Conservation (phyloP, 2,329 filamentous ascomycete species). For the Alternaria arbusti region DNA sequence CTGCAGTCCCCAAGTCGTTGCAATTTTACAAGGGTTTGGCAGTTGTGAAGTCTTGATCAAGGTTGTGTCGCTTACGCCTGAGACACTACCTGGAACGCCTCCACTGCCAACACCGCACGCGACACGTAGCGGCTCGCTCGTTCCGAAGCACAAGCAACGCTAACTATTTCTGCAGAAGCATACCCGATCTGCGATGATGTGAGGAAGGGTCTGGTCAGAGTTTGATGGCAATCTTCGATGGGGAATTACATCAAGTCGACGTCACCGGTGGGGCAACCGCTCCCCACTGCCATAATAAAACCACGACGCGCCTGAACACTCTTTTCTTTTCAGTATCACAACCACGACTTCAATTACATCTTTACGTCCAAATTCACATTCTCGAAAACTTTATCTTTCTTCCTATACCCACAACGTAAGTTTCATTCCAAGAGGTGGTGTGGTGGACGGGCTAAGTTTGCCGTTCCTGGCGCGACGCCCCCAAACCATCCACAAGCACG, state of each 20-base stretch:
- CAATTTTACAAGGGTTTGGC: neutral
- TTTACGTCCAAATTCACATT: neutral
- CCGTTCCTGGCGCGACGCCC: neutral
- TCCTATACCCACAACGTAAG: conserved; percentile 15
- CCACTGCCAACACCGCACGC: conserved; percentile 3
- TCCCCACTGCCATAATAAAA: conserved; percentile 18
- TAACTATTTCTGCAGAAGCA: conserved; percentile 13
- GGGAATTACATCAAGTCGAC: conserved; percentile 17
- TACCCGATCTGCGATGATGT: conserved; percentile 9
- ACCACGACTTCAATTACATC: conserved; percentile 5
- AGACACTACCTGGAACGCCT: neutral
- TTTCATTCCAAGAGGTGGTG: neutral
- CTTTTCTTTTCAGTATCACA: conserved; percentile 5
- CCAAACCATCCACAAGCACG: neutral
- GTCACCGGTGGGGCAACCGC: conserved; percentile 23
- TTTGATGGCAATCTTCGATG: conserved; percentile 13
- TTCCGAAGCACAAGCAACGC: conserved; percentile 8
- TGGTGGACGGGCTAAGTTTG: neutral
- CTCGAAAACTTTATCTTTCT: neutral
- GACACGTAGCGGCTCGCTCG: conserved; percentile 11
- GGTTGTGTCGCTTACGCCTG: neutral
- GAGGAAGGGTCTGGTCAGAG: conserved; percentile 3
- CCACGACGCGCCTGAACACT: conserved; percentile 5
- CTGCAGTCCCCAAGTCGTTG: neutral
- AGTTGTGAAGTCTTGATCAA: neutral